These are phyloP conservation scores for Chalciporus chontae DNA, from an alignment of 768 basidiomycete species.

Conservation along the genomic window DNA sequence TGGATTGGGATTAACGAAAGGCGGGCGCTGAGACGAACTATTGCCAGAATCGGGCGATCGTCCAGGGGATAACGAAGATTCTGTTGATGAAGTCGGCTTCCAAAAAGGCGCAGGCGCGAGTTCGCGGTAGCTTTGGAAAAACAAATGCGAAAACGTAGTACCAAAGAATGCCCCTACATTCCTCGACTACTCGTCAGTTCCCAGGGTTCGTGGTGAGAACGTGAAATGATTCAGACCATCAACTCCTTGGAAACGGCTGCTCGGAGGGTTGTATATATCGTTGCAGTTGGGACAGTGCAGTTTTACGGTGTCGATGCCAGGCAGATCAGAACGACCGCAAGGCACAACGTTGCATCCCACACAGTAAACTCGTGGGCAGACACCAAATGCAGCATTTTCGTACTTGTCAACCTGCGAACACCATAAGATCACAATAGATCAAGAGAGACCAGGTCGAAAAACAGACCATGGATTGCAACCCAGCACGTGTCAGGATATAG, in stretches of 20 bases:
- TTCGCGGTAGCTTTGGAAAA: slow-evolving; percentile 97
- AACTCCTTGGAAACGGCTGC: slow-evolving; percentile 91
- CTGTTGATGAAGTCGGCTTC: slow-evolving; percentile 59
- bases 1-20: slow-evolving; percentile 85
- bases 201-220: slow-evolving; percentile 7
- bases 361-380: slow-evolving; percentile 95
- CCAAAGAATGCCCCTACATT: slow-evolving; percentile 93
- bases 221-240: slow-evolving; percentile 58
- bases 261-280: slow-evolving; percentile 94
- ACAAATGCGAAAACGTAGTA: slow-evolving; percentile 96
- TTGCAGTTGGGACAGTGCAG: slow-evolving; percentile 98
- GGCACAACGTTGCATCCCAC: slow-evolving; percentile 86
- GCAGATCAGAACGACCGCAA: slow-evolving; percentile 92
- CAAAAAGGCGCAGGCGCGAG: slow-evolving; percentile 92
- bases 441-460: slow-evolving; percentile 9
- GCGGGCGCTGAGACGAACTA: slow-evolving; percentile 44
- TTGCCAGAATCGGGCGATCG: slow-evolving; percentile 51
- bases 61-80: slow-evolving; percentile 52
- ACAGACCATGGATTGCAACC: slow-evolving; percentile 89
- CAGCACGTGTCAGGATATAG: slow-evolving; percentile 92
- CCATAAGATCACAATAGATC: slow-evolving; percentile 17
- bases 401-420: slow-evolving; percentile 85
- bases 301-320: slow-evolving; percentile 96
- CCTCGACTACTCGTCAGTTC: slow-evolving; percentile 15
- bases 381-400: slow-evolving; percentile 86